Conservation (phyloP, 192 early-diverging fungal genomes). For the Dispira simplex region DNA sequence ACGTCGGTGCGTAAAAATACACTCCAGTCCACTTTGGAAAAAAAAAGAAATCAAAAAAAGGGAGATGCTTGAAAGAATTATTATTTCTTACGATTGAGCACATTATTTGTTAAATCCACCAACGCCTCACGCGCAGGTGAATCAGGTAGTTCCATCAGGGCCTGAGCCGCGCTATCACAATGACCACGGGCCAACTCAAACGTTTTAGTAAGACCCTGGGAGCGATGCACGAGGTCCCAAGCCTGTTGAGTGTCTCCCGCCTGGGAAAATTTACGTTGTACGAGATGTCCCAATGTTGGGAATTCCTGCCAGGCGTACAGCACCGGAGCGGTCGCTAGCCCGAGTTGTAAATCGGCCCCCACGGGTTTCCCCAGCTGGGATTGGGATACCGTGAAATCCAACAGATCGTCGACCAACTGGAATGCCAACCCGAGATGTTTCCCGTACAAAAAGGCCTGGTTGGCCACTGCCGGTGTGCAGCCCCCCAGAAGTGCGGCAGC, state of each 20-base stretch:
- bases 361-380: conserved; percentile 80
- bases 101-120: conserved; percentile 61
- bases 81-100: conserved; percentile 68
- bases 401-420: conserved; percentile 86
- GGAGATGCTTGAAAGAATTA: no score
- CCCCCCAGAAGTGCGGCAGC: conserved; percentile 78
- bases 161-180: conserved; percentile 55
- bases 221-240: conserved; percentile 57
- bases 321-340: conserved; percentile 87
- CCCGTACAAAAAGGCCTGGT: conserved; percentile 78
- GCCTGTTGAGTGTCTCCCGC: conserved; percentile 66
- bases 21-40: no score
- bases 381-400: conserved; percentile 68
- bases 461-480: conserved; percentile 45
- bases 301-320: conserved; percentile 83
- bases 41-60: no score
- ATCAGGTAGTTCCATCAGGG: conserved; percentile 46
- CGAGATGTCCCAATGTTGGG: conserved; percentile 65
- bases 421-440: conserved; percentile 86
- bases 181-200: conserved; percentile 56
- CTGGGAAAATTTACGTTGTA: conserved; percentile 70
- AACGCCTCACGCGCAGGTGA: conserved; percentile 65
- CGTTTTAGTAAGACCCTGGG: conserved; percentile 63
- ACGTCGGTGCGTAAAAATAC: no score
- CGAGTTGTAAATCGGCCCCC: conserved; percentile 76